Conservation (phyloP, 257 asterid species). For the Osmanthus fragrans region DNA sequence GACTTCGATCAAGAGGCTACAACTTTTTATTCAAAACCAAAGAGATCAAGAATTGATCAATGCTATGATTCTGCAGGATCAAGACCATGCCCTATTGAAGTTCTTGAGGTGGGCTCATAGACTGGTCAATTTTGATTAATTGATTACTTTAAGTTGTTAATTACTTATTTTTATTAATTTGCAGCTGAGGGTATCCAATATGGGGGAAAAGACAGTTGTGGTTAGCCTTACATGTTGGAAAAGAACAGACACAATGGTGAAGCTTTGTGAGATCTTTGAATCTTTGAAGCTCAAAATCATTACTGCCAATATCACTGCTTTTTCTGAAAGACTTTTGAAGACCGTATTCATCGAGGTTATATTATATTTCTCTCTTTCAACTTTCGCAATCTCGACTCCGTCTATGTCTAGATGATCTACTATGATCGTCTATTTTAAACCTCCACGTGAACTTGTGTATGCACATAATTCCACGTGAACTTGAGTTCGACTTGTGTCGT, state of each 20-base stretch:
- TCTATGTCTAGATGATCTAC: neutral
- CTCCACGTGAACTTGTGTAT: too few relatives aligned
- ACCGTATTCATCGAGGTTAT: slow-evolving; percentile 69
- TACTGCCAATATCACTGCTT: slow-evolving; percentile 64
- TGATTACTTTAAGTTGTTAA: neutral
- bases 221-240: slow-evolving; percentile 78
- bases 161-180: neutral
- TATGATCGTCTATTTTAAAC: too few relatives aligned
- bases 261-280: slow-evolving; percentile 71
- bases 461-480: too few relatives aligned
- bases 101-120: slow-evolving; percentile 57
- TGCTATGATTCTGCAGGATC: slow-evolving; percentile 30
- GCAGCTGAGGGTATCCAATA: slow-evolving; percentile 67
- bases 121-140: neutral
- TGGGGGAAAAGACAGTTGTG: slow-evolving; percentile 65
- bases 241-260: slow-evolving; percentile 72
- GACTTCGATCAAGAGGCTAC: slow-evolving; percentile 44
- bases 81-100: slow-evolving; percentile 52
- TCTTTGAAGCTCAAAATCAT: slow-evolving; percentile 68
- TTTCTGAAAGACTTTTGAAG: slow-evolving; percentile 62
- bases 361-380: neutral
- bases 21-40: slow-evolving; percentile 33
- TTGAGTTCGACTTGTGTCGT: too few relatives aligned
- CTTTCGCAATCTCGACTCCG: neutral
- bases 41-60: slow-evolving; percentile 49